Evolutionary conservation across 352 stramenopile species (phyloP).

Genomic region (Aphanomyces stellatus): DNA sequence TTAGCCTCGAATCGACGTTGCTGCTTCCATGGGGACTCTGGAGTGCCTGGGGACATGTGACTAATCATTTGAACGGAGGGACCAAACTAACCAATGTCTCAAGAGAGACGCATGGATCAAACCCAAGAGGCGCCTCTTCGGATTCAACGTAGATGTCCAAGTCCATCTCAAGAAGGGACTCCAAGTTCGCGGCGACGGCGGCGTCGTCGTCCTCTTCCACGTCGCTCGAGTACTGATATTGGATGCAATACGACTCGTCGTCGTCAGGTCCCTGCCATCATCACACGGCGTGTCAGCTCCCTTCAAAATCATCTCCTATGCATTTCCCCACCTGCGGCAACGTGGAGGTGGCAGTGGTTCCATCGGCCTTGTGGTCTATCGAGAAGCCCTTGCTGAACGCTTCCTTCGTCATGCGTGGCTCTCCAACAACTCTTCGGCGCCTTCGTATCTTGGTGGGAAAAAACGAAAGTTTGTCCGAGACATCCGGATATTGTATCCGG

Average conservation of each 20-base stretch:
- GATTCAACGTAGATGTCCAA: slow-evolving; percentile 6
- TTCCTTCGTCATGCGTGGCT: neutral
- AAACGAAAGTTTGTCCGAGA: too few relatives aligned
- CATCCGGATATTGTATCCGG: too few relatives aligned
- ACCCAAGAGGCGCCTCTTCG: neutral
- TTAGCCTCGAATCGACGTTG: too few relatives aligned
- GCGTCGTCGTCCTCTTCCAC: neutral
- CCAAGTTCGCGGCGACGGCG: neutral
- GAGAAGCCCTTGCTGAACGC: neutral
- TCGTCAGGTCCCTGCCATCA: too few relatives aligned
- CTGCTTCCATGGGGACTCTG: slow-evolving; percentile 54
- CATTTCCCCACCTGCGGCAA: neutral
- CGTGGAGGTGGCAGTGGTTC: neutral
- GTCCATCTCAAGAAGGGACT: slow-evolving; percentile 17
- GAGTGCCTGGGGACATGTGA: slow-evolving; percentile 33
- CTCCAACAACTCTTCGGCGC: too few relatives aligned
- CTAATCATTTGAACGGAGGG: too few relatives aligned
- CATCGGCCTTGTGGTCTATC: too few relatives aligned
- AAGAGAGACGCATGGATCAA: slow-evolving; percentile 8
- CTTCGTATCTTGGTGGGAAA: too few relatives aligned
- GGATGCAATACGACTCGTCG: too few relatives aligned
- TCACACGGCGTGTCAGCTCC: too few relatives aligned
- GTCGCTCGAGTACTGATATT: neutral
- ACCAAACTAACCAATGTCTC: slow-evolving; percentile 13
- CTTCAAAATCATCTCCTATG: too few relatives aligned